Evolutionary conservation across 2,329 filamentous ascomycete genomes (phyloP), one percentile per base, ranked within the genome.

Genomic region (Apiospora saccharicola): DNA sequence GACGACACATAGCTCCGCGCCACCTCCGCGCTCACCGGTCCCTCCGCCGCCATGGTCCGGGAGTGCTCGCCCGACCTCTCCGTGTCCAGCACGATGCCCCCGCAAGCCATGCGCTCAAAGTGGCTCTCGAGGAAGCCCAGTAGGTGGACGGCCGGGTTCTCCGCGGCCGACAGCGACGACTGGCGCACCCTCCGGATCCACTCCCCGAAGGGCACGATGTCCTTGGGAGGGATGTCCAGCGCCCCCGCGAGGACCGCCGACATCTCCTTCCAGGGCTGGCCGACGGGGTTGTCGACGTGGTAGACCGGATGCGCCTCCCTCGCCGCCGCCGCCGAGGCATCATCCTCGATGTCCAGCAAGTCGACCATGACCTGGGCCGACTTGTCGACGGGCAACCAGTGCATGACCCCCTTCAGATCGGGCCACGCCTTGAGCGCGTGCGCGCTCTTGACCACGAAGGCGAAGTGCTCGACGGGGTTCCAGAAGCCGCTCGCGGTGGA

Each of bases 391-490:
- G 44, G 44, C 13, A 46, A 14, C 44, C 44, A 46, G 14, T 46
- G 44, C 44, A 46, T 14, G 44, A 19, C 19, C 14, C 44, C 44
- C 3, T 19, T 5, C 5, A 46, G 14, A 13, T 19, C 44, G 44
- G 44, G 44, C 44, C 44, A 75, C 0, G 76, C 80, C 0, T 78
- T 77, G 0, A 89, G 73, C 0, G 83, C 83, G 74, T 89, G 85
- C 0, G 84, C 82, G 0, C 84, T 86, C 76, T 88, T 88, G 71
- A 88, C 75, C 34, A 90, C 68, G 71, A 87, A 87, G 0, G 79
- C 75, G 7, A 89, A 78, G 74, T 89, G 86, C 75, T 90, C 87
- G 34, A 82, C 80, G 0, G 83, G 80, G 74, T 90, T 90, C 89
- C 88, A 90, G 75, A 85, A 86, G 0, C 88, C 88, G 70, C 79